Percentiles rank a stretch among this genome's conserved stretches.
phyloP scores from a whole-genome alignment of 805 yeast species.

The Starmerella sirachaensis region DNA sequence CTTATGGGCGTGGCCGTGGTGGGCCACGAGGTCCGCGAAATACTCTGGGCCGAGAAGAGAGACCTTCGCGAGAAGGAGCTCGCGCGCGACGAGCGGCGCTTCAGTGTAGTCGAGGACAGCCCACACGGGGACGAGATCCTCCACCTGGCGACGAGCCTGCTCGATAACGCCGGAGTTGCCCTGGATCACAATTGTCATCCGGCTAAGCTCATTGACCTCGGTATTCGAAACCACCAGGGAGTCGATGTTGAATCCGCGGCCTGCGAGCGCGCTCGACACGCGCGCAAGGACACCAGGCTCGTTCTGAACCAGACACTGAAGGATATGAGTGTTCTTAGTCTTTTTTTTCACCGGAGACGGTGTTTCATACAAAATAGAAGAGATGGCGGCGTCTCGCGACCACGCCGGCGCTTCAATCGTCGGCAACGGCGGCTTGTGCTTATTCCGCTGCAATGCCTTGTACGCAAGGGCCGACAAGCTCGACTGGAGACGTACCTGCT shows the following conservation, averaged over 20 bases:
- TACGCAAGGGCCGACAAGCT: constrained; percentile 93
- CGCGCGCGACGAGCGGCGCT: constrained; percentile 82
- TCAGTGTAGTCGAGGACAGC: constrained; percentile 92
- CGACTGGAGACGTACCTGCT: too few relatives aligned
- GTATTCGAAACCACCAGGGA: constrained; percentile 94
- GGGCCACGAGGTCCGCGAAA: constrained; percentile 84
- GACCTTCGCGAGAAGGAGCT: constrained; percentile 79
- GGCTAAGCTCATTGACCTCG: constrained; percentile 84
- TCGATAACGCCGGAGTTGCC: constrained; percentile 96
- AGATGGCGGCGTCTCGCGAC: constrained; percentile 94
- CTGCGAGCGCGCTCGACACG: constrained; percentile 91
- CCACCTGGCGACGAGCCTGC: constrained; percentile 96
- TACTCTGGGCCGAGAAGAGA: constrained; percentile 96
- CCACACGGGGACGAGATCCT: constrained; percentile 94
- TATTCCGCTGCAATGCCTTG: constrained; percentile 79
- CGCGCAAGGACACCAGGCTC: constrained; percentile 96
- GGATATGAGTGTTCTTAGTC: constrained; percentile 71
- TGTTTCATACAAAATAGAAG: constrained; percentile 90
- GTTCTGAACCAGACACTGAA: constrained; percentile 94
- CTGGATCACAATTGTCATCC: constrained; percentile 90
- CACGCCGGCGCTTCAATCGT: constrained; percentile 86
- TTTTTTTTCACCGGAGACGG: constrained; percentile 43
- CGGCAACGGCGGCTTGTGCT: constrained; percentile 80
- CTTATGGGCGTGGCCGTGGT: constrained; percentile 44
- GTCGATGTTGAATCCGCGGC: constrained; percentile 96